Evolutionary conservation across 2,329 filamentous ascomycete genomes (phyloP), one percentile per base, ranked within the genome.

Genomic region (Sporothrix schenckii): DNA sequence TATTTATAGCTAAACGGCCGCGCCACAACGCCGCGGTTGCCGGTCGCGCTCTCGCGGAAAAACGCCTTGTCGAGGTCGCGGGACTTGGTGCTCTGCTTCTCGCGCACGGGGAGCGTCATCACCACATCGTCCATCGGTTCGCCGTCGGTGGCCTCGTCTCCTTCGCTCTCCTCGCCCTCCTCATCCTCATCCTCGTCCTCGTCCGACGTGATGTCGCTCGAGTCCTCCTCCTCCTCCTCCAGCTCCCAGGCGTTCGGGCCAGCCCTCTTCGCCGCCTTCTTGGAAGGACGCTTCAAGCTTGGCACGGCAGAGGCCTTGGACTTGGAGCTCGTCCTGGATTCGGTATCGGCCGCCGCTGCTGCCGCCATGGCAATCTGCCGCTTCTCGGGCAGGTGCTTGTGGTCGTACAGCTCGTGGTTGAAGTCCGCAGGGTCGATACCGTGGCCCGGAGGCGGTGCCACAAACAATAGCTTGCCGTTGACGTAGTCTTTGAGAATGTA

Each of bases 401-500:
- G 84, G 76, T 97, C 91, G 80, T 98, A 98, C 4, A 98, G 88
- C 71, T 96, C 94, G 66, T 85, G 83, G 81, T 99, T 99, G 85
- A 98, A 99, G 69, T 90, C 87, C 65, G 83, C 82, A 0, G 88
- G 83, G 75, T 97, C 91, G 52, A 91, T 87, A 49, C 56, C 69
- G 47, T 44, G 44, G n/a, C 82, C 82, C 0, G 94, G 94, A 0
- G 95, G 95, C 4, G 95, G 94, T 76, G 94, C 90, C 75, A 93
- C 95, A 82, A 91, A 98, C 6, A 98, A 86, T 0, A 99, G 87
- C 81, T 97, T 98, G 73, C 95, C 95, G 78, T 91, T 97, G 75
- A 99, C 95, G 77, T 98, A 99, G 81, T 99, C 95, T 79, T 99
- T 99, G 34, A 99, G 86, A 19, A 99, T 86, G 75, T 92, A 91